phyloP scores from a whole-genome alignment of 208 protist species.

The Trypanosoma grayi region DNA sequence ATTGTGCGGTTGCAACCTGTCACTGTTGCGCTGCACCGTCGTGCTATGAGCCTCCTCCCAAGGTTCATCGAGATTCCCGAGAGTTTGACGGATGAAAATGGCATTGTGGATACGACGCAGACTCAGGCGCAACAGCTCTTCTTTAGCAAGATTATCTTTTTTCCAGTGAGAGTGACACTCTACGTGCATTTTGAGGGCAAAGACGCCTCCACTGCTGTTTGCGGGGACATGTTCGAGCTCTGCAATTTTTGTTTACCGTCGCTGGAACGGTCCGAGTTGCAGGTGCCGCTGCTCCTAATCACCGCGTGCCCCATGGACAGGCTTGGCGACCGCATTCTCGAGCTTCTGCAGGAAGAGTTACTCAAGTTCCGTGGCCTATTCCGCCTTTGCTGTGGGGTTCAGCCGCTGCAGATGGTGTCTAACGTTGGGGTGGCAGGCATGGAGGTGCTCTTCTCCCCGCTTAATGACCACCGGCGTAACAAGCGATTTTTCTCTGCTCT shows the following conservation, averaged over 20 bases:
- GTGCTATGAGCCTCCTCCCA: slow-evolving; percentile 22
- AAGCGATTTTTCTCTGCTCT: slow-evolving; percentile 28
- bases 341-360: slow-evolving; percentile 13
- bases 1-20: slow-evolving; percentile 52
- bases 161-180: slow-evolving; percentile 44
- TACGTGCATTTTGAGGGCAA: slow-evolving; percentile 51
- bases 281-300: slow-evolving; percentile 19
- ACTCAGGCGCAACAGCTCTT: slow-evolving; percentile 25
- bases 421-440: slow-evolving; percentile 44
- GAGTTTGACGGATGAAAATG: slow-evolving; percentile 3
- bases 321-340: slow-evolving; percentile 5
- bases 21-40: slow-evolving; percentile 33
- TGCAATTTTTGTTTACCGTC: slow-evolving; percentile 26
- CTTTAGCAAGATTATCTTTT: slow-evolving; percentile 53
- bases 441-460: slow-evolving; percentile 43
- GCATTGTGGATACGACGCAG: not conserved
- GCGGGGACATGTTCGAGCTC: slow-evolving; percentile 22
- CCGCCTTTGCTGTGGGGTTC: slow-evolving; percentile 44
- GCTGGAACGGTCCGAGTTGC: slow-evolving; percentile 16
- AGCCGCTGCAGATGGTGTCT: slow-evolving; percentile 46
- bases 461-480: slow-evolving; percentile 36
- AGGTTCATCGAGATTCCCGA: slow-evolving; percentile 26
- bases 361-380: slow-evolving; percentile 18
- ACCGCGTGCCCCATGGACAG: slow-evolving; percentile 13
- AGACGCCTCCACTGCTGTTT: not conserved